Evolutionary conservation across 495 filamentous ascomycete genomes (phyloP).

Genomic region (Sordaria brevicollis): DNA sequence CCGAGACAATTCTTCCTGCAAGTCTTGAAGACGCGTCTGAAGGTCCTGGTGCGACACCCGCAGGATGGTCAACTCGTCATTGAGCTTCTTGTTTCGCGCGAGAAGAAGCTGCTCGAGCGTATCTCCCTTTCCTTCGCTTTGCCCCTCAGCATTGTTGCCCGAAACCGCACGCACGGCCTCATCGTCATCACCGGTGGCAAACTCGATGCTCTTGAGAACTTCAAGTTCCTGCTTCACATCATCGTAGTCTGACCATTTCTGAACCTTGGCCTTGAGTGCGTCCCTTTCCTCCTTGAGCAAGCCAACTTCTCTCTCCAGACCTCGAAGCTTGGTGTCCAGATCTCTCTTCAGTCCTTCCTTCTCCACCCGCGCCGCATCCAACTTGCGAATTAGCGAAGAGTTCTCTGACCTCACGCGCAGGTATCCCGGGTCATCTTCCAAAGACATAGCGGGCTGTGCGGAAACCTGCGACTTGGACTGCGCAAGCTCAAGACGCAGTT

Average conservation of each 20-base stretch:
- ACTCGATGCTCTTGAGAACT: slow-evolving; percentile 95
- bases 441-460: slow-evolving; percentile 39
- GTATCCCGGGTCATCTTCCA: slow-evolving; percentile 83
- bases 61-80: slow-evolving; percentile 83
- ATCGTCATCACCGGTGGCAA: slow-evolving; percentile 82
- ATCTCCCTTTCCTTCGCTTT: slow-evolving; percentile 55
- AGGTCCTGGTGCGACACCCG: slow-evolving; percentile 92
- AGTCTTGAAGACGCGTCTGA: slow-evolving; percentile 62
- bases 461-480: slow-evolving; percentile 71
- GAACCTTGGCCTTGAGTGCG: slow-evolving; percentile 62
- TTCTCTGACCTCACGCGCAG: slow-evolving; percentile 85
- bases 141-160: slow-evolving; percentile 37
- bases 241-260: slow-evolving; percentile 89
- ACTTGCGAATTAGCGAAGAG: slow-evolving; percentile 72
- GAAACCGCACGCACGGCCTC: slow-evolving; percentile 32
- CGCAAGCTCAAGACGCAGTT: slow-evolving; percentile 79
- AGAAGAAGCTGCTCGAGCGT: slow-evolving; percentile 84
- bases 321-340: slow-evolving; percentile 59
- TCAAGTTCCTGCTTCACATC: slow-evolving; percentile 93
- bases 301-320: slow-evolving; percentile 61
- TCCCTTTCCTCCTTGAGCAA: slow-evolving; percentile 60
- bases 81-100: slow-evolving; percentile 89
- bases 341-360: slow-evolving; percentile 66
- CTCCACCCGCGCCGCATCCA: slow-evolving; percentile 74
- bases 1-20: slow-evolving; percentile 74